phyloP scores from a whole-genome alignment of 2,329 filamentous ascomycete genomes.

The Exophiala phaeomuriformis region DNA sequence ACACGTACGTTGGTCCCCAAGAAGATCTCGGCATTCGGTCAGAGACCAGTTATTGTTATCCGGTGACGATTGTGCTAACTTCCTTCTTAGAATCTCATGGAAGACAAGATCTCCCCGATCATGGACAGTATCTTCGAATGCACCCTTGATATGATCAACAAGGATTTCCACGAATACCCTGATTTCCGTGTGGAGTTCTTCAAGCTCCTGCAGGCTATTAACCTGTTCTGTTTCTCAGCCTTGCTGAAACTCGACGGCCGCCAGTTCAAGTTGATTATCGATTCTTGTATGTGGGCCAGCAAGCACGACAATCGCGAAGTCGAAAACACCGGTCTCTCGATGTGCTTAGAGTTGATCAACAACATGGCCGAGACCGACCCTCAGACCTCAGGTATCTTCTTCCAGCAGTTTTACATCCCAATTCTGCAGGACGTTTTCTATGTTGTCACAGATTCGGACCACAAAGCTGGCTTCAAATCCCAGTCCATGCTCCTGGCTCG shows the following conservation, averaged over 20 bases:
- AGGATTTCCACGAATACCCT: constrained; percentile 98
- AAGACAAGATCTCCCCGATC: constrained; percentile 92
- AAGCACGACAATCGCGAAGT: constrained; percentile 99
- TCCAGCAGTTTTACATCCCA: constrained; percentile 92
- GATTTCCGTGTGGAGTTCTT: constrained; percentile 99
- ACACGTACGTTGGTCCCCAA: constrained; percentile 65
- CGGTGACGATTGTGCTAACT: constrained; percentile 30
- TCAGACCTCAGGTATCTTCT: constrained; percentile 85
- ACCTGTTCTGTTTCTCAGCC: constrained; percentile 92
- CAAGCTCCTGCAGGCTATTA: constrained; percentile 91
- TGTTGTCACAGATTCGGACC: constrained; percentile 91
- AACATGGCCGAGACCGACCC: constrained; percentile 92
- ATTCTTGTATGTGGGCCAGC: constrained; percentile 99
- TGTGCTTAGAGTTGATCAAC: constrained; percentile 95
- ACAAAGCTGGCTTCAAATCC: constrained; percentile 98
- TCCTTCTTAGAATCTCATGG: constrained; percentile 69
- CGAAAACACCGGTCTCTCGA: constrained; percentile 89
- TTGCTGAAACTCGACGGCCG: constrained; percentile 88
- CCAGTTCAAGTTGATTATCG: constrained; percentile 99
- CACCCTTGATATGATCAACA: constrained; percentile 99
- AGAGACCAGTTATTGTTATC: constrained; percentile 30
- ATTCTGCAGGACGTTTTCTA: constrained; percentile 98
- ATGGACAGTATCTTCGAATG: constrained; percentile 99
- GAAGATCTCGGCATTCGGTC: constrained; percentile 46
- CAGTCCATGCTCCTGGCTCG: constrained; percentile 88